Conservation (phyloP, 2,329 filamentous ascomycete species). For the Fusarium sp. region DNA sequence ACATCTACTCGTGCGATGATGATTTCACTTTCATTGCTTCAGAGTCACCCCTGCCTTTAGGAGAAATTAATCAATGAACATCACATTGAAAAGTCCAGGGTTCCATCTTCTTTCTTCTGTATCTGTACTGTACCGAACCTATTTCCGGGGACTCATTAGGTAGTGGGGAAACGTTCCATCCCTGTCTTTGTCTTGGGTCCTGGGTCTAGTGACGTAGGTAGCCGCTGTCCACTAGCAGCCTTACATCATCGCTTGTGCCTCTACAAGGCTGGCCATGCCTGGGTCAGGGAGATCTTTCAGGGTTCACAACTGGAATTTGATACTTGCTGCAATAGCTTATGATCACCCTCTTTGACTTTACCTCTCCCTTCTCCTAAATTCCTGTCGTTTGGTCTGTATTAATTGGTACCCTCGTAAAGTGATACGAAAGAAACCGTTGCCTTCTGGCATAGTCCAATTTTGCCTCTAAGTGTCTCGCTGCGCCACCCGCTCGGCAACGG, state of each 20-base stretch:
- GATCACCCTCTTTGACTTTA: not conserved
- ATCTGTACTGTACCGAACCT: not conserved
- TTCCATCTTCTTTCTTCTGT: not conserved
- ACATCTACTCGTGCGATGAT: conserved; percentile 10
- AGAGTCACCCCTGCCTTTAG: not conserved
- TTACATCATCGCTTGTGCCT: conserved; percentile 38
- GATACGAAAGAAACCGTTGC: conserved; percentile 4
- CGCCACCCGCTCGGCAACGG: conserved; percentile 38
- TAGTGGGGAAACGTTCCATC: conserved; percentile 12
- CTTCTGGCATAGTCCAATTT: not conserved
- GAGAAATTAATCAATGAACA: conserved; percentile 4
- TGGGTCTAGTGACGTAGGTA: conserved; percentile 36
- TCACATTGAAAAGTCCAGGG: not conserved
- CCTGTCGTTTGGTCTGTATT: not conserved
- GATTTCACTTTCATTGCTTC: conserved; percentile 14
- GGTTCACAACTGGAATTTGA: conserved; percentile 8
- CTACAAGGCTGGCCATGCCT: conserved; percentile 26
- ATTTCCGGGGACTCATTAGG: conserved; percentile 21
- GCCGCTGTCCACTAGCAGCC: conserved; percentile 32
- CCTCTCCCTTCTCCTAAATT: not conserved
- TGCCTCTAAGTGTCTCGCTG: conserved; percentile 22
- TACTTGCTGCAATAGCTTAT: conserved; percentile 2
- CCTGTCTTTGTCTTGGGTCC: conserved; percentile 23
- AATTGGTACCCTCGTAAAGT: not conserved
- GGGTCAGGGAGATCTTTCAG: not conserved